These are phyloP conservation scores for Lonicera japonica DNA, from an alignment of 129 eudicot genomes.

Conservation along the genomic window DNA sequence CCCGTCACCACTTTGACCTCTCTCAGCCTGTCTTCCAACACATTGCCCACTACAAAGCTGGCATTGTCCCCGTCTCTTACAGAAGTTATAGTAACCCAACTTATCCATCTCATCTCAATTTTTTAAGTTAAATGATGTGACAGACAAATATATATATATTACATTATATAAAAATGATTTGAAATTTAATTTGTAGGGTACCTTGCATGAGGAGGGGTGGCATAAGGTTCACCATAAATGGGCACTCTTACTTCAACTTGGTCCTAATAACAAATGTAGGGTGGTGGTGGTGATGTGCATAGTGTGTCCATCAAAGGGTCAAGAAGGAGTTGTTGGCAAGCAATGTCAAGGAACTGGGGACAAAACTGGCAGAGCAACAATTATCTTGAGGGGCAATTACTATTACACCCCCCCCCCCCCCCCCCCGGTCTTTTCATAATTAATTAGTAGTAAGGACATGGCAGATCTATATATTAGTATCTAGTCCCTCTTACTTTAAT, in stretches of 20 bases:
- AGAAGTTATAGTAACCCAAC: slow-evolving; percentile 42
- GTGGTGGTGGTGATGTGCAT: slow-evolving; percentile 83
- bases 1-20: slow-evolving; percentile 78
- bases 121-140: too few species aligned
- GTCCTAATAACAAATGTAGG: slow-evolving; percentile 75
- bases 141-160: not conserved
- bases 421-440: too few species aligned
- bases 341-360: slow-evolving; percentile 93
- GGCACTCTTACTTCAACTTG: slow-evolving; percentile 81
- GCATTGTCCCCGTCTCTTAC: slow-evolving; percentile 84
- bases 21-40: slow-evolving; percentile 79
- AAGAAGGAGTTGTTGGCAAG: slow-evolving; percentile 77
- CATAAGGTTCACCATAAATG: slow-evolving; percentile 81
- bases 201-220: slow-evolving; percentile 83
- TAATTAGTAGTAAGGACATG: too few species aligned
- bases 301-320: slow-evolving; percentile 73
- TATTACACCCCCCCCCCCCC: too few species aligned
- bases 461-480: too few species aligned
- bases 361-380: slow-evolving; percentile 90
- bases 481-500: too few species aligned
- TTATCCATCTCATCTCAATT: too few species aligned
- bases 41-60: slow-evolving; percentile 85
- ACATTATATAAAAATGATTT: not conserved
- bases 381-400: slow-evolving; percentile 67
- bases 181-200: slow-evolving; percentile 39